phyloP scores from a whole-genome alignment of 2,329 filamentous ascomycete genomes.

The Trichoderma sp. region DNA sequence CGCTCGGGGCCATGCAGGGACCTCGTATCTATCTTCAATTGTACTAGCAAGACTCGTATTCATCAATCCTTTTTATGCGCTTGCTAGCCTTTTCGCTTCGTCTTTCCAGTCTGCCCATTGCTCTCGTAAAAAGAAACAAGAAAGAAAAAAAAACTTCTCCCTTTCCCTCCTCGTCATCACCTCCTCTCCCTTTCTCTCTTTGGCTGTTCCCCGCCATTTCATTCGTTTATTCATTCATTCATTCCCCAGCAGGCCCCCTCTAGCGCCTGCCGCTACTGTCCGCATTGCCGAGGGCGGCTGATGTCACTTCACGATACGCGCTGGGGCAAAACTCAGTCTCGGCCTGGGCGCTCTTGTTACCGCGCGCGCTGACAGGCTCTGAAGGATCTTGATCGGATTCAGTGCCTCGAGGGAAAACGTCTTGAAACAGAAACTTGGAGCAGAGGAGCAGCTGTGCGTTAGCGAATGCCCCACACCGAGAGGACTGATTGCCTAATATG shows the following conservation, averaged over 20 bases:
- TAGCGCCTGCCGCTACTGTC: slow-evolving; percentile 11
- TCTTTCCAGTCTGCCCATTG: neutral
- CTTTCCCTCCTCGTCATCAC: neutral
- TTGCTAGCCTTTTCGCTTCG: neutral
- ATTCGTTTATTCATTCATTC: neutral
- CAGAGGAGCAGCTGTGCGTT: slow-evolving; percentile 10
- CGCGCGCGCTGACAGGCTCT: slow-evolving; percentile 12
- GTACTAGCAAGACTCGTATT: neutral
- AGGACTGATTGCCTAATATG: neutral
- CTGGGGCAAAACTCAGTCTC: neutral
- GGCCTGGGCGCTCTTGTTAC: neutral
- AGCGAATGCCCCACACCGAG: slow-evolving; percentile 1
- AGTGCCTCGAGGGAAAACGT: neutral
- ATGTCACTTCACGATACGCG: neutral
- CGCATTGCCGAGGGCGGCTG: slow-evolving; percentile 16
- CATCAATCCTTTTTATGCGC: neutral
- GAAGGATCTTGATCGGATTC: neutral
- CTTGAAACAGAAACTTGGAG: neutral
- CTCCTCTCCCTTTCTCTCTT: neutral
- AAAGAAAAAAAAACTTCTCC: neutral
- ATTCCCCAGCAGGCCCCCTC: slow-evolving; percentile 8
- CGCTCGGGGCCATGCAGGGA: neutral
- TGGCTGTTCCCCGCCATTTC: neutral
- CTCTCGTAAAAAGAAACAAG: neutral
- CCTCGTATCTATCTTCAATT: neutral